Evolutionary conservation across 2,329 filamentous ascomycete species (phyloP).

Genomic region (Diaporthe longicolla): DNA sequence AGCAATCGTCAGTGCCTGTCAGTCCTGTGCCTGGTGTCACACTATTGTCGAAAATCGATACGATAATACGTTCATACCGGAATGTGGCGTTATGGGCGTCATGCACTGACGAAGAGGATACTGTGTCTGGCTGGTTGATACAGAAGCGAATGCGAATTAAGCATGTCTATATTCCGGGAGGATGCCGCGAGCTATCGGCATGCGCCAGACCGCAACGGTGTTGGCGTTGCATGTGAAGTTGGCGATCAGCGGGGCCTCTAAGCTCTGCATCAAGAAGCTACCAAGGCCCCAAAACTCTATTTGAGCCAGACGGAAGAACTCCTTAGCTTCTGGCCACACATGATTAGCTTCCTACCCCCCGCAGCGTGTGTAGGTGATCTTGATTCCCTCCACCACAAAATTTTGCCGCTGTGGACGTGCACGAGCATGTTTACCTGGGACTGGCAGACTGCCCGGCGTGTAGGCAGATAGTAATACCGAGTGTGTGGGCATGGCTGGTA

Average conservation of each 20-base stretch:
- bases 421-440: neutral
- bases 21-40: neutral
- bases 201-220: neutral
- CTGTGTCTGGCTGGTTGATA: neutral
- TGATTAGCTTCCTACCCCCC: neutral
- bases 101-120: neutral
- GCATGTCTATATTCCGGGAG: constrained; percentile 14
- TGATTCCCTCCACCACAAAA: neutral
- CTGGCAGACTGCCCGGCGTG: neutral
- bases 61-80: neutral
- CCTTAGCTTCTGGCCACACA: neutral
- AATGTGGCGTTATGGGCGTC: neutral
- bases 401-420: neutral
- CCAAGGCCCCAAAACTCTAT: neutral
- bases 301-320: constrained; percentile 15
- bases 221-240: neutral
- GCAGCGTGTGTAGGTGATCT: constrained; percentile 1
- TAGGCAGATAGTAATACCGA: neutral
- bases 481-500: neutral
- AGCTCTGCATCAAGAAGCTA: neutral
- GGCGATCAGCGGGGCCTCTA: constrained; percentile 5
- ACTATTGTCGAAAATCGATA: neutral
- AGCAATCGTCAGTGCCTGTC: neutral
- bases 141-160: neutral
- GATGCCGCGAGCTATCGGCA: constrained; percentile 23